Evolutionary conservation across 1,284 basidiomycete genomes (phyloP), one percentile per base, ranked within the genome.

Genomic region (Salmacisia buchloeana): DNA sequence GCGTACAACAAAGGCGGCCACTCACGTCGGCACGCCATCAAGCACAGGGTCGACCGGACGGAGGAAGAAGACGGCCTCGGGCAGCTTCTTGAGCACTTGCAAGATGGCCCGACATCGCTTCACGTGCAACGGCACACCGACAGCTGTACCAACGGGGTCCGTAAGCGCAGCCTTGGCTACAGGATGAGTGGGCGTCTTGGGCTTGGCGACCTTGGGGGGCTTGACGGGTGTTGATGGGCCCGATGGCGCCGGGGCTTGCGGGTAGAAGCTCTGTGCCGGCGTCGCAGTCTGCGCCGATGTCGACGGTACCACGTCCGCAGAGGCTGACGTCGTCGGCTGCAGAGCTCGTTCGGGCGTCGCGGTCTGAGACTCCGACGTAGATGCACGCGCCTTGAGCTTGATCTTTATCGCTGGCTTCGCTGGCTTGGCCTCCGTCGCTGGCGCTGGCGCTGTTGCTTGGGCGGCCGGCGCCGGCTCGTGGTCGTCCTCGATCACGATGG

Each of bases 41-140:
- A 43, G 67, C 63, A 88, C 81, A 0, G 94, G 89, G 80, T 98
- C 90, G 15, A 98, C 94, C 1, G 94, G 92, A 21, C 85, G 83
- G 43, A 85, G 77, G 82, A 98, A 98, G 66, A 94, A 89, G 33
- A 82, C 80, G 13, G 88, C 86, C 72, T 91, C 88, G 0, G 87
- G 85, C 34, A 89, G 80, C 77, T 87, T 90, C 64, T 83, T 80
- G 31, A 97, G 75, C 31, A 74, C 81, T 74, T 85, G 87, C 68
- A 97, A 73, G 27, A 94, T 78, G 1, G 87, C 86, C 76, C 85
- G 88, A 73, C 88, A 90, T 78, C 92, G 92, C 56, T 80, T 80
- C 34, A 67, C 21, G 58, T 77, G 76, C 52, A 81, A 64, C 13
- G 75, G 73, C 59, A 67, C 70, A n/a, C 58, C 61, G 0, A 27